These are phyloP conservation scores for Claviceps sp. DNA, from an alignment of 2,329 filamentous ascomycete genomes.

Conservation along the genomic window DNA sequence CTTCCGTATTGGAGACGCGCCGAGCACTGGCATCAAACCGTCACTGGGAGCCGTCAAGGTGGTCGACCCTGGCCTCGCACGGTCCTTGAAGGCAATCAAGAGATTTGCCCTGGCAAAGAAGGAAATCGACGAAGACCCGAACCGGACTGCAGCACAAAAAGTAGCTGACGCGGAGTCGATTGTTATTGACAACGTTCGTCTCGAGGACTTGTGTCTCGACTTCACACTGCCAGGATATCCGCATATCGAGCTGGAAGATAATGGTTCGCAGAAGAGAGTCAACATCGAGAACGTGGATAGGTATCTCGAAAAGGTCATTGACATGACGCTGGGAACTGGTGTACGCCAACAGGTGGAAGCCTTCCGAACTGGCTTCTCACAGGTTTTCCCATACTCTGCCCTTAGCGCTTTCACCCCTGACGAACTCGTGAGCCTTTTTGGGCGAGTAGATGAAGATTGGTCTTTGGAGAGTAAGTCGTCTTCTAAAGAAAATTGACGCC, in stretches of 20 bases:
- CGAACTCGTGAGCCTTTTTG: slow-evolving; percentile 90
- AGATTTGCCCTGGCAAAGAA: slow-evolving; percentile 76
- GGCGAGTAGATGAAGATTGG: slow-evolving; percentile 90
- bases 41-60: slow-evolving; percentile 81
- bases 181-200: slow-evolving; percentile 56
- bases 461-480: slow-evolving; percentile 72
- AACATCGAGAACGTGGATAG: slow-evolving; percentile 82
- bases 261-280: slow-evolving; percentile 61
- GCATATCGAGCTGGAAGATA: slow-evolving; percentile 64
- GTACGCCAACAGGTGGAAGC: slow-evolving; percentile 82
- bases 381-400: slow-evolving; percentile 91
- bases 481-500: background rate
- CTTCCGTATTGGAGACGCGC: slow-evolving; percentile 77
- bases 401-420: slow-evolving; percentile 88
- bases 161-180: slow-evolving; percentile 55
- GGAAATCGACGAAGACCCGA: slow-evolving; percentile 59
- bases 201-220: slow-evolving; percentile 84
- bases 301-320: slow-evolving; percentile 82
- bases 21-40: slow-evolving; percentile 51
- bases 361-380: slow-evolving; percentile 81
- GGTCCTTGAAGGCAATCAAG: slow-evolving; percentile 75
- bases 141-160: slow-evolving; percentile 56
- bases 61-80: slow-evolving; percentile 75
- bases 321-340: slow-evolving; percentile 79
- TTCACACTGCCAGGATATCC: slow-evolving; percentile 92